Evolutionary conservation across 1,284 basidiomycete species (phyloP).

Genomic region (Tylopilus sp.): DNA sequence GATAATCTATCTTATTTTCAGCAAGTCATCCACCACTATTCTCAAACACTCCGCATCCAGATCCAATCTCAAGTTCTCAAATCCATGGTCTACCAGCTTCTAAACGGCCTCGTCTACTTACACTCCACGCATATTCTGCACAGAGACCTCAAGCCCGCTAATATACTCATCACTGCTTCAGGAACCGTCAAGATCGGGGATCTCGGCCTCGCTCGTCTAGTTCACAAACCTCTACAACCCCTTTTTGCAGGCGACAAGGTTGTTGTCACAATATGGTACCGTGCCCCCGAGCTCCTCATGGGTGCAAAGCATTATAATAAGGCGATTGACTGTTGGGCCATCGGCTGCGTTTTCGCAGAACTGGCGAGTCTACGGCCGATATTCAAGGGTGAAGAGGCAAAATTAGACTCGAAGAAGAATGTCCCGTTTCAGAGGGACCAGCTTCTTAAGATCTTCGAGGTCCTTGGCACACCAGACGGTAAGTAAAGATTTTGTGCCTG

Average conservation of each 20-base stretch:
- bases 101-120: constrained; percentile 92
- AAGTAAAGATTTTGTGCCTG: constrained; percentile 17
- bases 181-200: constrained; percentile 99
- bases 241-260: constrained; percentile 93
- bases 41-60: constrained; percentile 76
- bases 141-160: constrained; percentile 97
- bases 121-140: constrained; percentile 95
- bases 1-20: constrained; percentile 30
- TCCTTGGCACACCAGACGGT: constrained; percentile 89
- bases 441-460: constrained; percentile 90
- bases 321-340: constrained; percentile 93
- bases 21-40: constrained; percentile 99
- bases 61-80: constrained; percentile 83
- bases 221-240: constrained; percentile 81
- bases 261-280: constrained; percentile 99
- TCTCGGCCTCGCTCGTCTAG: constrained; percentile 87
- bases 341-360: constrained; percentile 97
- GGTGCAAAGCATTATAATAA: constrained; percentile 97
- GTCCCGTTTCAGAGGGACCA: constrained; percentile 96
- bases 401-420: constrained; percentile 88
- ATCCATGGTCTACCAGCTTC: constrained; percentile 91
- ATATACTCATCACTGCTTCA: constrained; percentile 88
- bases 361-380: constrained; percentile 90
- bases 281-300: constrained; percentile 91
- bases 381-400: constrained; percentile 99